Conservation (phyloP, 306 rosid species). For the Lathyrus sativus region DNA sequence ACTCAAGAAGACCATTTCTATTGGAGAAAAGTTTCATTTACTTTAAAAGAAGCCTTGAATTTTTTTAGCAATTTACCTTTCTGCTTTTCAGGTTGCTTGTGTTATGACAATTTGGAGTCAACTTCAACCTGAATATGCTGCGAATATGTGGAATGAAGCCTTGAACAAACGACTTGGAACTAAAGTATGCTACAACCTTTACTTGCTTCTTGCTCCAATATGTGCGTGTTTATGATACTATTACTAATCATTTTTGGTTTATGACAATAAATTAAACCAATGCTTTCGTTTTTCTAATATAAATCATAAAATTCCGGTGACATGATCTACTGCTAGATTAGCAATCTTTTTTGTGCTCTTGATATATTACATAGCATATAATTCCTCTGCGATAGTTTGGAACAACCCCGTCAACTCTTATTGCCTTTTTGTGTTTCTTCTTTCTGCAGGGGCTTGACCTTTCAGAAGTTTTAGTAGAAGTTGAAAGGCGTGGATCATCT, state of each 20-base stretch:
- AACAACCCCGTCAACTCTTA: slow-evolving; percentile 12
- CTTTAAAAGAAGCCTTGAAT: background rate
- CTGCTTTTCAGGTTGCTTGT: slow-evolving; percentile 80
- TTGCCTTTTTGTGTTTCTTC: slow-evolving; percentile 41
- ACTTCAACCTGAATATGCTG: slow-evolving; percentile 84
- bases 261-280: background rate
- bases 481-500: slow-evolving; percentile 80
- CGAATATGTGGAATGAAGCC: slow-evolving; percentile 98
- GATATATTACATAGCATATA: background rate
- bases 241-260: slow-evolving; percentile 31
- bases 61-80: slow-evolving; percentile 17
- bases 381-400: slow-evolving; percentile 14
- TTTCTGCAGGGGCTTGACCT: slow-evolving; percentile 74
- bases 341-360: slow-evolving; percentile 13
- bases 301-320: slow-evolving; percentile 32
- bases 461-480: slow-evolving; percentile 82
- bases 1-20: slow-evolving; percentile 3
- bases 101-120: slow-evolving; percentile 96
- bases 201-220: slow-evolving; percentile 2
- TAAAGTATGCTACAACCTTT: slow-evolving; percentile 52
- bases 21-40: slow-evolving; percentile 18
- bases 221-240: slow-evolving; percentile 5
- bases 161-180: slow-evolving; percentile 91
- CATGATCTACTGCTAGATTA: slow-evolving; percentile 22
- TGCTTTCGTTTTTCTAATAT: slow-evolving; percentile 13